phyloP scores from a whole-genome alignment of 2,329 filamentous ascomycete genomes.

The Fusarium papillatum region DNA sequence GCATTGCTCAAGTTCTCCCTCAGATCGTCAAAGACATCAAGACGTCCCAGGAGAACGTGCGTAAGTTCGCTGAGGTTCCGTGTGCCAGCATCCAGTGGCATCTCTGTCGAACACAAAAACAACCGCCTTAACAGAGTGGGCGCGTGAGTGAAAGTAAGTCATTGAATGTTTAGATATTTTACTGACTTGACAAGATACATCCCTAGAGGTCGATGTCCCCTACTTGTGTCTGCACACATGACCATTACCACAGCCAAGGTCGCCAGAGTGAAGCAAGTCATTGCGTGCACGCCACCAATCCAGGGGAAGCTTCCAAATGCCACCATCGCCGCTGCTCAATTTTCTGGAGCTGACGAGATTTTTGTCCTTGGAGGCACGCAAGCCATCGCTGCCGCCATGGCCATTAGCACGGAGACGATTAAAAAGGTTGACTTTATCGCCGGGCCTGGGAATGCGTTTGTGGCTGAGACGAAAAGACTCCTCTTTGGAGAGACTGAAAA shows the following conservation, averaged over 20 bases:
- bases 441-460: not conserved
- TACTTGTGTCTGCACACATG: not conserved
- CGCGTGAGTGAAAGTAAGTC: not conserved
- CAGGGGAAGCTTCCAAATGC: not conserved
- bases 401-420: not conserved
- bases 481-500: not conserved
- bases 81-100: conserved; percentile 7
- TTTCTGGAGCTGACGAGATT: not conserved
- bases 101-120: not conserved
- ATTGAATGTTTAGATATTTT: not conserved
- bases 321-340: not conserved
- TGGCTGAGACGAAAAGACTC: not conserved
- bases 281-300: not conserved
- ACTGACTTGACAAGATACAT: not conserved
- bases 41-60: conserved; percentile 27
- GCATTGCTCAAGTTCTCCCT: conserved; percentile 56
- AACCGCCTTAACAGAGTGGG: not conserved
- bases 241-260: not conserved
- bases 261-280: not conserved
- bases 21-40: conserved; percentile 57
- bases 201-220: not conserved
- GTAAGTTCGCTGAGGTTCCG: conserved; percentile 25
- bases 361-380: not conserved
- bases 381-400: not conserved
- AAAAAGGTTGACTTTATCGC: not conserved